phyloP scores from a whole-genome alignment of 2,329 filamentous ascomycete species.

The Monilinia fructicola region DNA sequence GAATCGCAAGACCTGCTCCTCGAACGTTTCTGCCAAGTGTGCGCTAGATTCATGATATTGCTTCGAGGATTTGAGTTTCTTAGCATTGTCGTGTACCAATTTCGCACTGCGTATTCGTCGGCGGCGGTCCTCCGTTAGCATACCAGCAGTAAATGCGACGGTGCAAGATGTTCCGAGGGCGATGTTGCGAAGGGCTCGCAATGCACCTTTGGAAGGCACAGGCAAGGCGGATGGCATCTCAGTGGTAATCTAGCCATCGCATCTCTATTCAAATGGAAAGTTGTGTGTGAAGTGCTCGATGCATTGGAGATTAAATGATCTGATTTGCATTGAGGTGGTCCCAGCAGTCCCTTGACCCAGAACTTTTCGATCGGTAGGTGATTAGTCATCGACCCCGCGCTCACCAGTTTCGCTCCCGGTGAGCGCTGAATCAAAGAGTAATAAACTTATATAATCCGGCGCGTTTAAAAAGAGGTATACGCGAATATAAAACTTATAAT shows the following conservation, averaged over 20 bases:
- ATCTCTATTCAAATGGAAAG: conserved; percentile 13
- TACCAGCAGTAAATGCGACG: conserved; percentile 44
- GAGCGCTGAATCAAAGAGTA: background rate
- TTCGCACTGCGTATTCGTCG: conserved; percentile 53
- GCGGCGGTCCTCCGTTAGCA: conserved; percentile 57
- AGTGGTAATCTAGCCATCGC: conserved; percentile 31
- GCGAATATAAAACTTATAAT: too few species aligned
- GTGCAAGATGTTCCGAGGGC: conserved; percentile 59
- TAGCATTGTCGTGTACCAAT: conserved; percentile 53
- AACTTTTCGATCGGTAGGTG: conserved; percentile 17
- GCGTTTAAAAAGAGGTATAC: too few species aligned
- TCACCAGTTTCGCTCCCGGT: background rate
- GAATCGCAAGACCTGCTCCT: conserved; percentile 30
- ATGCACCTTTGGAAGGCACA: conserved; percentile 55
- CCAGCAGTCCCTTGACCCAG: background rate
- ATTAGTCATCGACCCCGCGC: conserved; percentile 16
- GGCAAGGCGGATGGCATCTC: conserved; percentile 45
- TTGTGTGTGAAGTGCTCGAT: background rate
- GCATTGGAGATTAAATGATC: background rate
- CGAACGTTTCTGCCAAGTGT: conserved; percentile 30
- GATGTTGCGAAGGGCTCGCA: conserved; percentile 56
- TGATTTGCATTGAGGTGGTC: conserved; percentile 9
- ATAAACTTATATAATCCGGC: too few species aligned
- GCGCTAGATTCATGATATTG: conserved; percentile 43
- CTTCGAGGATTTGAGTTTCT: conserved; percentile 49